Evolutionary conservation across 1,284 basidiomycete genomes (phyloP), one percentile per base, ranked within the genome.

Genomic region (Rhodotorula mucilaginosa): DNA sequence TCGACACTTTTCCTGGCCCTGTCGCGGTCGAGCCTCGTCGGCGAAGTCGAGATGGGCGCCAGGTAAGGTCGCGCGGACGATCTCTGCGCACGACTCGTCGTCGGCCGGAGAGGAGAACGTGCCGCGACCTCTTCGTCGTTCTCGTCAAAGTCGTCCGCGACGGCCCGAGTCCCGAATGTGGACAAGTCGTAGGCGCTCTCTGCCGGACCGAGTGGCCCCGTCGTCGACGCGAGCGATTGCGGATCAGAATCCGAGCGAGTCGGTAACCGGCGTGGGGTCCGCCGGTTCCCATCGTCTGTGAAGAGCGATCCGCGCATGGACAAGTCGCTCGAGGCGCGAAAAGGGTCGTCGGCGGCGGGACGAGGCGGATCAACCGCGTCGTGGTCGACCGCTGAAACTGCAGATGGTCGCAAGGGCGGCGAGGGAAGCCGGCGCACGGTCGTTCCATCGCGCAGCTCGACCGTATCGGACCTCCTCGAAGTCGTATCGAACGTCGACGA

Each of bases 41-140:
- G 29, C 19, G 61, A 63, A n/a, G n/a, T 48, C 26, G 46, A 21
- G 47, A 61, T 29, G 7, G 46, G 59, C n/a, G 59, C 44, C 47
- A 48, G 59, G 59, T 31, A 31, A 26, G 46, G 59, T 5, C 34
- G n/a, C 44, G 52, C 39, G 18, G 34, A 5, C 15, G 13, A 12
- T 56, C 26, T 4, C 8, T 16, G 26, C 23, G 18, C 13, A 13
- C 31, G 54, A n/a, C 54, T 23, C 51, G 51, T 12, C 54, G 61
- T 34, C 23, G 70, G 70, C 5, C 65, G 70, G 8, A 74, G 63
- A 5, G 73, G 69, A 0, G 73, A 73, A 16, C 66, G 68, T 16
- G 63, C 49, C 34, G 62, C 60, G 59, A 60, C 0, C 7, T 73
- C 71, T 12, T 73, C 72, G 26, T 59, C 59, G 39, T 44, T 44